These are phyloP conservation scores for Stachybotrys chlorohalonatus DNA, from an alignment of 2,329 filamentous ascomycete species.

Conservation along the genomic window DNA sequence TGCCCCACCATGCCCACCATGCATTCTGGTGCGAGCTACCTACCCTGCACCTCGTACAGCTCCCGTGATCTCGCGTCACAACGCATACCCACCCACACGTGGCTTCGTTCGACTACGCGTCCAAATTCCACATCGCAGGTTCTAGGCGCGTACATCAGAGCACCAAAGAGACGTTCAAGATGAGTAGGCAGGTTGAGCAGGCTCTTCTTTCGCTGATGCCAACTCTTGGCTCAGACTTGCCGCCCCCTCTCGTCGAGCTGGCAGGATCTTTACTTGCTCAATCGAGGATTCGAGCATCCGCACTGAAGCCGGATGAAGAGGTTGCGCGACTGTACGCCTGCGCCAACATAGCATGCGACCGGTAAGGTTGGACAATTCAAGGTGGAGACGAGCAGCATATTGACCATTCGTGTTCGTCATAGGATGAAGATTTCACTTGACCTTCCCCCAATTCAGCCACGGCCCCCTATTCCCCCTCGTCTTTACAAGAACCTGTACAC, in stretches of 20 bases:
- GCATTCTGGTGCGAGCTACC: no score
- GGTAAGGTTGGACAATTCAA: constrained; percentile 34
- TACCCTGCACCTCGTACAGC: not conserved
- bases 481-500: constrained; percentile 78
- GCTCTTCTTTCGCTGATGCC: constrained; percentile 67
- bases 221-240: constrained; percentile 58
- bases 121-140: not conserved
- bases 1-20: no score
- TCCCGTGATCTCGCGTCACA: constrained; percentile 1
- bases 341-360: constrained; percentile 81
- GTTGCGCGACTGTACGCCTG: constrained; percentile 78
- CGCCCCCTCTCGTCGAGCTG: constrained; percentile 60
- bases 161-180: constrained; percentile 21
- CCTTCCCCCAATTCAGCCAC: constrained; percentile 65
- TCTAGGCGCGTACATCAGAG: not conserved
- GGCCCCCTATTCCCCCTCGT: constrained; percentile 68
- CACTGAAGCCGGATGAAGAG: constrained; percentile 77
- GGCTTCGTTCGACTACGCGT: not conserved
- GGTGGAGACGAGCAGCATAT: not conserved
- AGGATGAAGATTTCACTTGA: constrained; percentile 70
- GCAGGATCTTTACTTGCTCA: constrained; percentile 69
- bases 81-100: not conserved
- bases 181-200: constrained; percentile 69
- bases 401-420: not conserved
- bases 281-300: constrained; percentile 67